Evolutionary conservation across 768 basidiomycete species (phyloP), one percentile per base, ranked within the genome.

Genomic region (Vararia minispora): DNA sequence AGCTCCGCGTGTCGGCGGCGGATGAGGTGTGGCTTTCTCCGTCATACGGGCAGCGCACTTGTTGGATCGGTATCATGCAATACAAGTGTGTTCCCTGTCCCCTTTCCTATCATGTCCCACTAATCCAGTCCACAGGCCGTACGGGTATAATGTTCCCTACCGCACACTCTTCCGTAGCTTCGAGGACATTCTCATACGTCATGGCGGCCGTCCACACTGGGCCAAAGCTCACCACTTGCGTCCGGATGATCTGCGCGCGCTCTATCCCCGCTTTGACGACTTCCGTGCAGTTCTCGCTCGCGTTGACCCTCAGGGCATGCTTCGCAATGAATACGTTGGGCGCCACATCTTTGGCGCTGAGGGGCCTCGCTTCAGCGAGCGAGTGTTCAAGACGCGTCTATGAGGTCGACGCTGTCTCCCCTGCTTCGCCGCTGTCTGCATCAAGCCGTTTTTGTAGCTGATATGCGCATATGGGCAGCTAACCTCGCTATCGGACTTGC

Each of bases 31-130:
- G 88, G 88, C 67, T 99, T 23, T 89, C 85, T 55, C 95, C 95
- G 2, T 81, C 82, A 52, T 76, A 74, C 53, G 80, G 79, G 37
- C 70, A 76, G 40, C 65, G 62, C 55, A 91, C 84, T 6, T 84
- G 80, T 49, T 99, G 91, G 85, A 87, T 99, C 43, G 95, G 95
- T n/a, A 76, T 98, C 37, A 75, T 95, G n/a, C 88, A 92, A 53
- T 99, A 79, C 65, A 89, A 88, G 94, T 97, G 41, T 52, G 85
- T 61, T 6, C 11, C 20, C 39, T 37, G 33, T 43, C 14, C 18
- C 25, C n/a, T 13, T 31, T 40, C 30, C 39, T 36, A 28, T 38
- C 37, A n/a, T n/a, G n/a, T 23, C 26, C 23, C 44, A 36, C 33
- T 25, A 9, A 24, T 14, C 3, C 10, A 4, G 17, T 6, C 6